Evolutionary conservation across 139 green algal genomes (phyloP), one percentile per base, ranked within the genome.

Genomic region (Coccomyxa sp.): DNA sequence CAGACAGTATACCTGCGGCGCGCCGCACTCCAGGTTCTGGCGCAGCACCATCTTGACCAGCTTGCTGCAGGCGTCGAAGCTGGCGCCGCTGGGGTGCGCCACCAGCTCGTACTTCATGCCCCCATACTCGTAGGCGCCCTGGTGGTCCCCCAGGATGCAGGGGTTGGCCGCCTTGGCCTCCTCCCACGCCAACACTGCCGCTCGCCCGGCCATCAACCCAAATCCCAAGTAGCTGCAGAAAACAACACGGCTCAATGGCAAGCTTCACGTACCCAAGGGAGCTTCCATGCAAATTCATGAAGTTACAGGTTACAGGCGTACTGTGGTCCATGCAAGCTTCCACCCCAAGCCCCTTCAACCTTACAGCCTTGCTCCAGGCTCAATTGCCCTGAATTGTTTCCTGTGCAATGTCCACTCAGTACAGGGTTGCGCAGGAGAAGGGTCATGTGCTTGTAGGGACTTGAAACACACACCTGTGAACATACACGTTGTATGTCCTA

Each of bases 151-250:
- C 1, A 89, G 80, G 38, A 97, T 89, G 88, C 94, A 98, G 27
- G 91, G 89, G 82, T 95, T 91, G 12, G 76, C 82, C 38, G 33
- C 54, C 31, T 35, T n/a, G 6, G 79, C 74, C 38, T 82, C 82
- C 70, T 81, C 79, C 55, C 73, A 80, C 34, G 71, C 83, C 18
- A 99, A 89, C 31, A 98, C 85, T n/a, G 90, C 93, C 16, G 93
- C 94, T 0, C 96, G 85, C 1, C 85, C 96, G 6, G 96, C 96
- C 96, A 99, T 99, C 40, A 99, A 86, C 18, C 96, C 96, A 83
- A 94, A 99, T 12, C 95, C 95, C 41, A 99, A 85, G 82, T 99
- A 98, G 78, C 89, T 95, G 82, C 77, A 82, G 12, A 0, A 29
- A 14, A 39, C 27, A 75, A 2, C 1, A 54, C 36, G 3, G 33